These are phyloP conservation scores for Candida tropicalis DNA, from an alignment of 1,139 yeast species.

Conservation along the genomic window DNA sequence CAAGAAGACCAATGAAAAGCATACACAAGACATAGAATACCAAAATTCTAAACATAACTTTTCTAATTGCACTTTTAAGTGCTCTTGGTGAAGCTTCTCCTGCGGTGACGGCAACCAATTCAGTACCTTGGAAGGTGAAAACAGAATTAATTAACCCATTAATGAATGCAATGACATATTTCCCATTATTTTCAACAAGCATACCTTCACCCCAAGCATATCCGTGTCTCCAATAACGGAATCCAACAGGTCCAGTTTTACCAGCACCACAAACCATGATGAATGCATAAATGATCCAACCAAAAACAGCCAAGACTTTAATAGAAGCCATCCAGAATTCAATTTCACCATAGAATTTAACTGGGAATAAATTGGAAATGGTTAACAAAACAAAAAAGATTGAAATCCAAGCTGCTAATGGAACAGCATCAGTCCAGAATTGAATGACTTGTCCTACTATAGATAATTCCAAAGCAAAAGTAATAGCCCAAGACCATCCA, in stretches of 20 bases:
- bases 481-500: constrained; percentile 87
- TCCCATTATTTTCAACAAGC: constrained; percentile 46
- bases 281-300: constrained; percentile 69
- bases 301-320: constrained; percentile 70
- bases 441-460: constrained; percentile 76
- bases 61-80: constrained; percentile 68
- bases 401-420: constrained; percentile 75
- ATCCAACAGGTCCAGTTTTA: constrained; percentile 72
- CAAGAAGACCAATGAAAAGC: constrained; percentile 79
- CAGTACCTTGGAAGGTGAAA: constrained; percentile 81
- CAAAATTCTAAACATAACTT: constrained; percentile 78
- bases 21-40: constrained; percentile 82
- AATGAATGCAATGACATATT: constrained; percentile 44
- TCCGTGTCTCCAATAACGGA: constrained; percentile 91
- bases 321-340: constrained; percentile 59
- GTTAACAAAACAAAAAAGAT: constrained; percentile 55
- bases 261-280: constrained; percentile 78
- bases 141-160: constrained; percentile 67
- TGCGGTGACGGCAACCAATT: constrained; percentile 84
- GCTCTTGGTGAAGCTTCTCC: constrained; percentile 88
- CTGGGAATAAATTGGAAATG: constrained; percentile 41
- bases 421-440: constrained; percentile 75
- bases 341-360: constrained; percentile 48
- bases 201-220: constrained; percentile 82
- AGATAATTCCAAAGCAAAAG: constrained; percentile 82